Percentiles rank a stretch among this genome's conserved stretches.
Evolutionary conservation across 345 rosid genomes (phyloP).

Genomic region (Nasturtium officinale): DNA sequence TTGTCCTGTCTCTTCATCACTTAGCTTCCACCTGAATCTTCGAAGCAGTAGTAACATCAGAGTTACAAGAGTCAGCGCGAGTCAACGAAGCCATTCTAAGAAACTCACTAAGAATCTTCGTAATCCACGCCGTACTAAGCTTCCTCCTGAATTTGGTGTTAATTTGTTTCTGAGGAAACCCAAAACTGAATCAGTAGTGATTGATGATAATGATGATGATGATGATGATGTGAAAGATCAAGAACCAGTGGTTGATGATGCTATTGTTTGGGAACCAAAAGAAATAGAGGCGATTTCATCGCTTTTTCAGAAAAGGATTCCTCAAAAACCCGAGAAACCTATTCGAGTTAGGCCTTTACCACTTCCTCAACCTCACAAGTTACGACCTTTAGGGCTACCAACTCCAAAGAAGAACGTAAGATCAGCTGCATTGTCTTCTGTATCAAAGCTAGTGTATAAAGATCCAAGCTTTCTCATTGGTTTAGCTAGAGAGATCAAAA

Average conservation of each 20-base stretch:
- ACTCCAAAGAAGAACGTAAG: slow-evolving; percentile 53
- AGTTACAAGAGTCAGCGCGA: slow-evolving; percentile 27
- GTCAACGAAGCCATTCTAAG: slow-evolving; percentile 45
- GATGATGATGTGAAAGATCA: slow-evolving; percentile 28
- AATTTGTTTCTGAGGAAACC: slow-evolving; percentile 76
- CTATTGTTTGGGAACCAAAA: slow-evolving; percentile 62
- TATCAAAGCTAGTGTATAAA: slow-evolving; percentile 52
- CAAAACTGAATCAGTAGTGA: slow-evolving; percentile 4
- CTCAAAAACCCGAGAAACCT: slow-evolving; percentile 68
- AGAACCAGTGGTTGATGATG: slow-evolving; percentile 31
- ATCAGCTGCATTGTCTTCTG: slow-evolving; percentile 37
- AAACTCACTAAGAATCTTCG: slow-evolving; percentile 65
- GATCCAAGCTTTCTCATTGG: slow-evolving; percentile 64
- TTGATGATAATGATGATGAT: neutral
- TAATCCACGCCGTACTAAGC: slow-evolving; percentile 67
- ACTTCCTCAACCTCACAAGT: slow-evolving; percentile 73
- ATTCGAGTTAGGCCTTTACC: slow-evolving; percentile 71
- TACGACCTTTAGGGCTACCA: slow-evolving; percentile 71
- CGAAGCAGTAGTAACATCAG: neutral
- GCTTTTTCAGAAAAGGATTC: slow-evolving; percentile 73
- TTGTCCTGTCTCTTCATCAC: slow-evolving; percentile 26
- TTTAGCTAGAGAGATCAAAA: slow-evolving; percentile 70
- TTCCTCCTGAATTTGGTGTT: slow-evolving; percentile 85
- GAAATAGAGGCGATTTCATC: slow-evolving; percentile 81
- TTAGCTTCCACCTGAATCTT: slow-evolving; percentile 31